Evolutionary conservation across 1,284 basidiomycete species (phyloP).

Genomic region (Leccinum griseonigrum): DNA sequence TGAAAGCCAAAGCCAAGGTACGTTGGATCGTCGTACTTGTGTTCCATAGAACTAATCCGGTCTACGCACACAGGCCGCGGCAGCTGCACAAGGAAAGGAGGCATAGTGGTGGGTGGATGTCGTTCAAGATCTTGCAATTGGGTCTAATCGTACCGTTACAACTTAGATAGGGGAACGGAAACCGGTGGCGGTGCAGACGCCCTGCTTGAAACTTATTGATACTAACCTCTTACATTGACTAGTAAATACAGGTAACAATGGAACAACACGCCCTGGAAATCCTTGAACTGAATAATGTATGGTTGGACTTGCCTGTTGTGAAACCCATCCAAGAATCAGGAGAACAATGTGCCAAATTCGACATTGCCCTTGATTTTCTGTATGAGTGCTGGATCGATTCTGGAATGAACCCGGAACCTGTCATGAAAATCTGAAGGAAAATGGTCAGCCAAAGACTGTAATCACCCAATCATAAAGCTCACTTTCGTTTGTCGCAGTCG

Average conservation of each 20-base stretch:
- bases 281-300: not conserved
- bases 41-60: not conserved
- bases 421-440: not conserved
- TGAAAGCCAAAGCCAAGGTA: slow-evolving; percentile 54
- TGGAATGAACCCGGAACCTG: not conserved
- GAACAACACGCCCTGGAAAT: not conserved
- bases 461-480: not conserved
- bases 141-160: too few species aligned
- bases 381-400: not conserved
- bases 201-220: too few species aligned
- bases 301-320: not conserved
- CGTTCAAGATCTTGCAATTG: too few species aligned
- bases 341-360: not conserved
- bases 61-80: not conserved
- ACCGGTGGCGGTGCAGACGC: too few species aligned
- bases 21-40: not conserved
- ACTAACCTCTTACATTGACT: not conserved
- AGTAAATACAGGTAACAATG: not conserved
- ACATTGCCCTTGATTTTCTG: not conserved
- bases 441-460: not conserved
- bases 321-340: not conserved
- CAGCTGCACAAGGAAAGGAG: not conserved
- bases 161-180: slow-evolving; percentile 29
- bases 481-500: not conserved
- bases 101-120: not conserved